Conservation (phyloP, 176 grass and related monocot species). For the Zizania latifolia region DNA sequence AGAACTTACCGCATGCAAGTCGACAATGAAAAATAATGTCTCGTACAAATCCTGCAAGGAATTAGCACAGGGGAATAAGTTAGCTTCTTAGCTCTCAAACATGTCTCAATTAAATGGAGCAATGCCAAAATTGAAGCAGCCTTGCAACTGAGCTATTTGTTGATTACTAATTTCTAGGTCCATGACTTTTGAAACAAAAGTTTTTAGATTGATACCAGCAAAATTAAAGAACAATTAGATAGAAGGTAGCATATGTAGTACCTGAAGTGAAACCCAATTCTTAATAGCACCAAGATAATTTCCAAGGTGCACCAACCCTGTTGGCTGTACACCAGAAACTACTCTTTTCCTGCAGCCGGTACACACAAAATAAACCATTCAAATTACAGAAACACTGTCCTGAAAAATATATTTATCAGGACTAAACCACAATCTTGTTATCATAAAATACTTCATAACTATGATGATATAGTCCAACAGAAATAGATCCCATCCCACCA, state of each 20-base stretch:
- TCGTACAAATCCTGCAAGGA: slow-evolving; percentile 79
- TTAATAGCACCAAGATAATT: slow-evolving; percentile 98
- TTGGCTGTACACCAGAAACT: slow-evolving; percentile 96
- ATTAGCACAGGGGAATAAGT: slow-evolving; percentile 1
- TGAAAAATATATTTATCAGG: slow-evolving; percentile 2
- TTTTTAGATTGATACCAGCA: neutral
- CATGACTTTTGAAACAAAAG: neutral
- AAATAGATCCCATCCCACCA: neutral
- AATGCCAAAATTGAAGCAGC: slow-evolving; percentile 1
- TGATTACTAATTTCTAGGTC: neutral
- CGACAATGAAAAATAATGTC: slow-evolving; percentile 98
- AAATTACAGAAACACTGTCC: slow-evolving; percentile 4
- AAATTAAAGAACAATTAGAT: slow-evolving; percentile 3
- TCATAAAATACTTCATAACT: neutral
- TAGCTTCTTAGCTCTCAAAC: slow-evolving; percentile 12
- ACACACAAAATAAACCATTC: neutral
- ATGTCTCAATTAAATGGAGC: neutral
- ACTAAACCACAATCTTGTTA: neutral
- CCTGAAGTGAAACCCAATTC: slow-evolving; percentile 96
- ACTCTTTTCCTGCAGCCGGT: slow-evolving; percentile 78
- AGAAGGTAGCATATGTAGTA: slow-evolving; percentile 13
- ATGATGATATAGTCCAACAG: neutral
- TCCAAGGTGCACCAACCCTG: slow-evolving; percentile 91
- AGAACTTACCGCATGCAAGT: slow-evolving; percentile 78
- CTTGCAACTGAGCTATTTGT: neutral